Percentiles rank a stretch among this genome's conserved stretches.
Evolutionary conservation across 2,329 filamentous ascomycete species (phyloP).

Genomic region (Aspergillus viridinutans): DNA sequence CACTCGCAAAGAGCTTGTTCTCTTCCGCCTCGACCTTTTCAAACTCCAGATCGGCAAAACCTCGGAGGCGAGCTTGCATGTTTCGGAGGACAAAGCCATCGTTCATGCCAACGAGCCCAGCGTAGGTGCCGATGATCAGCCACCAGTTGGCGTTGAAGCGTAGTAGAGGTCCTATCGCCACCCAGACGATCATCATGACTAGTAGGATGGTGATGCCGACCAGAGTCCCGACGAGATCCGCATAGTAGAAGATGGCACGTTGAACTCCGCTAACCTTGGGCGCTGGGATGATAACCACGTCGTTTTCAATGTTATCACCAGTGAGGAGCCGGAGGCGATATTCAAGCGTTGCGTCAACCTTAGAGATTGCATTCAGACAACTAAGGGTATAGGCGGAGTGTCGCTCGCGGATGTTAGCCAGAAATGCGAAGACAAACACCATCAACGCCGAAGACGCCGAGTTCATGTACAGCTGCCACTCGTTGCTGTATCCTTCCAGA

Average conservation of each 20-base stretch:
- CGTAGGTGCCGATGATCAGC: slow-evolving; percentile 46
- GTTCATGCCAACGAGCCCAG: slow-evolving; percentile 42
- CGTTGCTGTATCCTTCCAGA: background rate
- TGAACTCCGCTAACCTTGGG: slow-evolving; percentile 29
- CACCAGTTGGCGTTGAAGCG: slow-evolving; percentile 43
- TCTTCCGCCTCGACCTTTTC: background rate
- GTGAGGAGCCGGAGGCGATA: slow-evolving; percentile 13
- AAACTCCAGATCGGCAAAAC: slow-evolving; percentile 12
- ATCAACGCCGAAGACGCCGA: slow-evolving; percentile 43
- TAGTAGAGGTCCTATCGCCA: slow-evolving; percentile 36
- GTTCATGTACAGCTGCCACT: slow-evolving; percentile 22
- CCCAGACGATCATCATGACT: slow-evolving; percentile 35
- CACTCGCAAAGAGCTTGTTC: background rate
- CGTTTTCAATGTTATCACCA: slow-evolving; percentile 26
- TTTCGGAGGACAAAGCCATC: slow-evolving; percentile 46
- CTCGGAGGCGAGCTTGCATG: slow-evolving; percentile 27
- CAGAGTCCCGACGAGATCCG: slow-evolving; percentile 39
- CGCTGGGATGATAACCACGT: slow-evolving; percentile 27
- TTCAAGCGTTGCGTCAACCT: slow-evolving; percentile 14
- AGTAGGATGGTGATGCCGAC: slow-evolving; percentile 37
- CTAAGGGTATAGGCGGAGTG: slow-evolving; percentile 10
- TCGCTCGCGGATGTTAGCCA: slow-evolving; percentile 19
- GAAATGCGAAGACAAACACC: slow-evolving; percentile 34
- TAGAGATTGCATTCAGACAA: slow-evolving; percentile 20
- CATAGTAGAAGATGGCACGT: slow-evolving; percentile 34